These are phyloP conservation scores for Cyberlindnera maritima DNA, from an alignment of 805 yeast genomes.

Conservation along the genomic window DNA sequence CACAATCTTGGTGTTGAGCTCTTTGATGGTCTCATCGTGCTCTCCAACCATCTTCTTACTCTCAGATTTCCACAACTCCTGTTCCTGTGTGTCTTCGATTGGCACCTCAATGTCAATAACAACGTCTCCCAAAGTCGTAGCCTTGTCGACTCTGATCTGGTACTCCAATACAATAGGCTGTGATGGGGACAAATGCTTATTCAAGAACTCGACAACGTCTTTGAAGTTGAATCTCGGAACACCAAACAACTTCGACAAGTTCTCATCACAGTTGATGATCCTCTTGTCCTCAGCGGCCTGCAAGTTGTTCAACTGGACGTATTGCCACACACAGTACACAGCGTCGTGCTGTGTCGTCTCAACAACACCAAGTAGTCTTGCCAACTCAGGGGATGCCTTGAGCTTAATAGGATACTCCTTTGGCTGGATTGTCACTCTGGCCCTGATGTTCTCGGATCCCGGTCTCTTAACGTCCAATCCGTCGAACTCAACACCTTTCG, in stretches of 20 bases:
- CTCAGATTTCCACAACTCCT: slow-evolving; percentile 30
- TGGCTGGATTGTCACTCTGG: slow-evolving; percentile 76
- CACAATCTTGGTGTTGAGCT: slow-evolving; percentile 32
- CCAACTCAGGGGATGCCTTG: slow-evolving; percentile 61
- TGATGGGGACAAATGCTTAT: slow-evolving; percentile 68
- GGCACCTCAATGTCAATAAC: slow-evolving; percentile 74
- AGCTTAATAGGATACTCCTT: slow-evolving; percentile 70
- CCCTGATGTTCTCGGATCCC: slow-evolving; percentile 63
- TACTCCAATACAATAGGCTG: slow-evolving; percentile 80
- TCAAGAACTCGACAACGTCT: slow-evolving; percentile 66
- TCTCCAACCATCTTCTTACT: slow-evolving; percentile 29
- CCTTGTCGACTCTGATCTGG: slow-evolving; percentile 70
- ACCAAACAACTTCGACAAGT: slow-evolving; percentile 42
- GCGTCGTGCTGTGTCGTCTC: slow-evolving; percentile 88
- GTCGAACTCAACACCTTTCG: slow-evolving; percentile 61
- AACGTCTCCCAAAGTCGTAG: slow-evolving; percentile 76
- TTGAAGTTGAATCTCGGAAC: slow-evolving; percentile 60
- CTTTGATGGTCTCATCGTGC: slow-evolving; percentile 30
- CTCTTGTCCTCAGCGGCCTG: slow-evolving; percentile 56
- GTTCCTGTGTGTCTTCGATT: slow-evolving; percentile 31
- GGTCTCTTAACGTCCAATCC: slow-evolving; percentile 84
- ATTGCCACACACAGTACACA: slow-evolving; percentile 77
- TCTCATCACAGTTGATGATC: slow-evolving; percentile 48
- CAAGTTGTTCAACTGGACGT: slow-evolving; percentile 64
- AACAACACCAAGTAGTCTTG: slow-evolving; percentile 67